Conservation (phyloP, 371 early-diverging fungal species). For the Funneliformis caledonium region DNA sequence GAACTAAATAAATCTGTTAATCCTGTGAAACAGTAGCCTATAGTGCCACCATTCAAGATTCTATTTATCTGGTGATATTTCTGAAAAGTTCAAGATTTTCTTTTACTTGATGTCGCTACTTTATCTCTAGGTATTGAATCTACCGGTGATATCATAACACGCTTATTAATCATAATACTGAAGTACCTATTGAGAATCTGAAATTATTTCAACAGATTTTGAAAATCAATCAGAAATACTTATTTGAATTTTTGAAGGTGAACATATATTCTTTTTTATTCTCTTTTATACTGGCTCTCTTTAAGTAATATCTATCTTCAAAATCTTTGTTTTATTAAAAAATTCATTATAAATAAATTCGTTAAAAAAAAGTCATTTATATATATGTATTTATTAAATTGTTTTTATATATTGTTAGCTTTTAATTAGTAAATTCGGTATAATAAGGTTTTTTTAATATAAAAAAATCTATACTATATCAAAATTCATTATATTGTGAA, state of each 20-base stretch:
- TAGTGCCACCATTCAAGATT: slow-evolving; percentile 98
- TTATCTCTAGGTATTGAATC: slow-evolving; percentile 64
- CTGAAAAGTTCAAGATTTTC: slow-evolving; percentile 81
- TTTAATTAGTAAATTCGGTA: too few relatives aligned
- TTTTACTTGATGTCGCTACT: slow-evolving; percentile 75
- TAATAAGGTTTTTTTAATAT: too few relatives aligned
- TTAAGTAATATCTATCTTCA: too few relatives aligned
- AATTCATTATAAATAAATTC: too few relatives aligned
- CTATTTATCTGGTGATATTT: slow-evolving; percentile 73
- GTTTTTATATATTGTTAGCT: too few relatives aligned
- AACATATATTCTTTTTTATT: slow-evolving; percentile 58
- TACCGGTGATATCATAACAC: slow-evolving; percentile 96
- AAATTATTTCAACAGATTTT: too few relatives aligned
- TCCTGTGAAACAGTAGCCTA: slow-evolving; percentile 62
- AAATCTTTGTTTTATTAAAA: too few relatives aligned
- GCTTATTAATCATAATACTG: slow-evolving; percentile 95
- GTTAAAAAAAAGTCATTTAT: too few relatives aligned
- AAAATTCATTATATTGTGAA: too few relatives aligned
- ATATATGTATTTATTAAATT: too few relatives aligned
- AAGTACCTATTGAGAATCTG: slow-evolving; percentile 80
- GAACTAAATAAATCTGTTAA: slow-evolving; percentile 79
- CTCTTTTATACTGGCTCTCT: too few relatives aligned
- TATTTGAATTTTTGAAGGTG: slow-evolving; percentile 98
- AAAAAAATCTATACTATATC: too few relatives aligned
- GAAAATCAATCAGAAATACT: slow-evolving; percentile 57